Evolutionary conservation across 1,284 basidiomycete species (phyloP), one percentile per base, ranked within the genome.

Genomic region (Ustilago crameri): DNA sequence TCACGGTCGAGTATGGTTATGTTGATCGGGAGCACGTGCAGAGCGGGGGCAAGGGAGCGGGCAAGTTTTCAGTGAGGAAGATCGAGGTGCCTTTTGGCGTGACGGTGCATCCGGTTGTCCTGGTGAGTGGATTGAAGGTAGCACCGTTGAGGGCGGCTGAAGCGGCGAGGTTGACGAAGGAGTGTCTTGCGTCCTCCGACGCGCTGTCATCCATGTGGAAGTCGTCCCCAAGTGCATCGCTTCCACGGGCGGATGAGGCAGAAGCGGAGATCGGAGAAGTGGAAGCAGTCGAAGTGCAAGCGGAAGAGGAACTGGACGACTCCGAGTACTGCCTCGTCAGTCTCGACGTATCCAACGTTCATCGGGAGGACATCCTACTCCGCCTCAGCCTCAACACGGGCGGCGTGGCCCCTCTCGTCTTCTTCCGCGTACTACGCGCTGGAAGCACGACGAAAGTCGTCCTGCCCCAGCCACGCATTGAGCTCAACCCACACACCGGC

Each of bases 41-140:
- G 26, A 42, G 37, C 12, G 37, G 26, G n/a, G 32, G 12, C 26
- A 8, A 49, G 35, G 10, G 53, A 41, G 34, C 53, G 87, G 18
- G 85, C 87, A 57, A 78, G 3, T 95, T 97, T 84, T 88, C 93
- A 83, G 90, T 92, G 10, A 89, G 95, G 24, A 91, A 91, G 66
- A 84, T 96, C 51, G 88, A 90, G 15, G 91, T 93, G 79, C 91
- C 92, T 8, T 87, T 98, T 60, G 87, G 91, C 73, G 90, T 96
- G 59, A 95, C 93, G 0, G 94, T 98, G 2, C 95, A 95, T 80
- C 91, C 93, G 66, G 94, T 94, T 85, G 87, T 97, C 38, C 92
- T 94, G 79, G 92, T 91, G 76, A 55, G 59, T 8, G 57, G 57
- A 18, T 48, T 84, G 38, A 56, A 38, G 22, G 40, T 81, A 14